phyloP scores from a whole-genome alignment of 2,329 filamentous ascomycete species.

The Aspergillus phoenicis region DNA sequence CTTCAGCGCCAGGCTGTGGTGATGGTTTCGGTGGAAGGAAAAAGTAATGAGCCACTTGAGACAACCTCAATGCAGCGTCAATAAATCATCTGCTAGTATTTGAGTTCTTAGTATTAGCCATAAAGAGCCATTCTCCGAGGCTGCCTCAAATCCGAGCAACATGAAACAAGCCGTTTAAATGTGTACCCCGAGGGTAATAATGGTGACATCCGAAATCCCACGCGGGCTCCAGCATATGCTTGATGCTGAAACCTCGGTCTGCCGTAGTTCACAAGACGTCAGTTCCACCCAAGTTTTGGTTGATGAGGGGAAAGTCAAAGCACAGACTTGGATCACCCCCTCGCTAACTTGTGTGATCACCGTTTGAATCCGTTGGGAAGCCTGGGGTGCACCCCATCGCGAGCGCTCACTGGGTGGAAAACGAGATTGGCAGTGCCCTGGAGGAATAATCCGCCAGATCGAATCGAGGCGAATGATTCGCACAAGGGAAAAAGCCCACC shows the following conservation, averaged over 20 bases:
- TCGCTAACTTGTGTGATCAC: not conserved
- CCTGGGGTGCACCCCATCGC: not conserved
- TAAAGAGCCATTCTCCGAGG: not conserved
- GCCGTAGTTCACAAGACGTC: constrained; percentile 1
- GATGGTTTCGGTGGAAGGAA: not conserved
- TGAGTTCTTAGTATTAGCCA: not conserved
- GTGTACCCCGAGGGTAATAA: not conserved
- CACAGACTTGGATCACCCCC: not conserved
- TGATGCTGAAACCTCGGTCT: not conserved
- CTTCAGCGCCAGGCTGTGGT: too few relatives aligned
- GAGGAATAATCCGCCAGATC: not conserved
- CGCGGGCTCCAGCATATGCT: not conserved
- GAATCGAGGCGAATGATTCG: not conserved
- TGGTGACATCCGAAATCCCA: not conserved
- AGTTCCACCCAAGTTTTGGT: not conserved
- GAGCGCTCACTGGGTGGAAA: not conserved
- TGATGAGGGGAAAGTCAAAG: not conserved
- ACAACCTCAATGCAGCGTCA: not conserved
- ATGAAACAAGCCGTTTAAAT: not conserved
- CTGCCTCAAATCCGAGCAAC: constrained; percentile 1
- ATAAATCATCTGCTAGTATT: not conserved
- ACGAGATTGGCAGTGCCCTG: not conserved
- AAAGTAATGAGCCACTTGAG: not conserved
- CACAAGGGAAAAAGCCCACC: not conserved
- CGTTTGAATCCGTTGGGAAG: not conserved